phyloP scores from a whole-genome alignment of 352 stramenopile genomes.

The Globisporangium megalacanthum region DNA sequence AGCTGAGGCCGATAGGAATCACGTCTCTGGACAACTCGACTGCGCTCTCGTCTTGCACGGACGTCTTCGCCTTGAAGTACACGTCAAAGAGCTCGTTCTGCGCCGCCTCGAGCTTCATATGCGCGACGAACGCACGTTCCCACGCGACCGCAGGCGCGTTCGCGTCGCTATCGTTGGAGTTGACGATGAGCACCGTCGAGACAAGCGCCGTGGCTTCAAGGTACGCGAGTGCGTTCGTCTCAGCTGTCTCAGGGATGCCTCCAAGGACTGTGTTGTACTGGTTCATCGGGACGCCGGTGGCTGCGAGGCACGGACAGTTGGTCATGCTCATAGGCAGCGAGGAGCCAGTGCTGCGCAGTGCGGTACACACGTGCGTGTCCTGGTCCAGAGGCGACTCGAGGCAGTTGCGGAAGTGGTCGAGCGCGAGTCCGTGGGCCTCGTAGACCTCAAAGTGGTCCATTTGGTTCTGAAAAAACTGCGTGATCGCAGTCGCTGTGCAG shows the following conservation, averaged over 20 bases:
- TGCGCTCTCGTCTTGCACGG: constrained; percentile 53
- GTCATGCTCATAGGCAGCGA: constrained; percentile 52
- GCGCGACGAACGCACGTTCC: constrained; percentile 59
- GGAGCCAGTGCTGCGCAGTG: constrained; percentile 19
- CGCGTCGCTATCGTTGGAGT: constrained; percentile 39
- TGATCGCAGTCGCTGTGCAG: constrained; percentile 55
- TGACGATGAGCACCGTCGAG: constrained; percentile 53
- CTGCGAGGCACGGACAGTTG: constrained; percentile 53
- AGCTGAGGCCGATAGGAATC: constrained; percentile 41
- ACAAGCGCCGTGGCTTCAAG: constrained; percentile 42
- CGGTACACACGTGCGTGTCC: constrained; percentile 37
- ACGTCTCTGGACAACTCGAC: constrained; percentile 40
- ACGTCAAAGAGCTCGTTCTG: constrained; percentile 55
- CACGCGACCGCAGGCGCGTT: constrained; percentile 51
- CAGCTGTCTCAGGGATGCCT: constrained; percentile 37
- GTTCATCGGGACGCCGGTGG: constrained; percentile 65
- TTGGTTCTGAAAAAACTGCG: constrained; percentile 62
- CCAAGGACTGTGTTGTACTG: constrained; percentile 64
- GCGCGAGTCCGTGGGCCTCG: constrained; percentile 30
- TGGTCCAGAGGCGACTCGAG: constrained; percentile 33
- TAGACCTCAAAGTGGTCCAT: constrained; percentile 58
- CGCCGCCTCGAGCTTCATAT: constrained; percentile 43
- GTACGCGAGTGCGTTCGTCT: constrained; percentile 48
- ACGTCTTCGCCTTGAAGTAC: constrained; percentile 59
- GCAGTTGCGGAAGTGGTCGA: constrained; percentile 39